Conservation (phyloP, 2,329 filamentous ascomycete species). For the Colletotrichum liriopes region DNA sequence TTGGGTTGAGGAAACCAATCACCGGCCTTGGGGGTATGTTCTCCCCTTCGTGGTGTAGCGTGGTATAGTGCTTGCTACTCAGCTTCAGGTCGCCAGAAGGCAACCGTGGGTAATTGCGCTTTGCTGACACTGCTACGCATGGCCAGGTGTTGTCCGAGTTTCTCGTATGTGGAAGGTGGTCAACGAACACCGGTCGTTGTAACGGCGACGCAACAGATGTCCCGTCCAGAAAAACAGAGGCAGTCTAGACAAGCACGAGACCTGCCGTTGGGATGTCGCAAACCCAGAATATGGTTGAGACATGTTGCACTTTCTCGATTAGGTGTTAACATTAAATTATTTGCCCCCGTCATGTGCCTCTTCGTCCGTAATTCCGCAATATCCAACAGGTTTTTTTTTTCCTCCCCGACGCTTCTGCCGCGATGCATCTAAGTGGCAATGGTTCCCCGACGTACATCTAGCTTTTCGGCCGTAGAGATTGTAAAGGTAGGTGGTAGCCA, state of each 20-base stretch:
- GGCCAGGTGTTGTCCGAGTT: slow-evolving; percentile 4
- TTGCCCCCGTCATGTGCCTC: not conserved
- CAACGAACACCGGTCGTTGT: slow-evolving; percentile 11
- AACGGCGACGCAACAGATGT: slow-evolving; percentile 24
- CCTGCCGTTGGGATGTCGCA: slow-evolving; percentile 37
- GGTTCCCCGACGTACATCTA: slow-evolving; percentile 1
- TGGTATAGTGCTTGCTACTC: not conserved
- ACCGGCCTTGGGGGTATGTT: not conserved
- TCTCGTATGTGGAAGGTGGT: slow-evolving; percentile 23
- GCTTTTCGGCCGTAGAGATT: slow-evolving; percentile 32
- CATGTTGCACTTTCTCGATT: slow-evolving; percentile 30
- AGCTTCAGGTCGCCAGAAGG: not conserved
- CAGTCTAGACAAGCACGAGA: slow-evolving; percentile 21
- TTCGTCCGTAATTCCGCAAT: not conserved
- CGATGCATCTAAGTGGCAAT: slow-evolving; percentile 2
- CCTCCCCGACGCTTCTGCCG: slow-evolving; percentile 18
- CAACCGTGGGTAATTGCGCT: slow-evolving; percentile 7
- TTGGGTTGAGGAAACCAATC: not conserved
- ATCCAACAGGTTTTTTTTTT: not conserved
- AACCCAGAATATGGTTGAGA: slow-evolving; percentile 28
- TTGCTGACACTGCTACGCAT: slow-evolving; percentile 7
- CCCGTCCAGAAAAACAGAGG: slow-evolving; percentile 4
- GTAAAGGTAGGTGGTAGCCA: slow-evolving; percentile 5
- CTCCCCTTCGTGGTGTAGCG: not conserved
- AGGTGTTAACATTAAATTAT: slow-evolving; percentile 32